Percentiles rank a stretch among this genome's conserved stretches.
These are phyloP conservation scores for Pseudogymnoascus sp. DNA, from an alignment of 2,329 filamentous ascomycete species.

Conservation along the genomic window DNA sequence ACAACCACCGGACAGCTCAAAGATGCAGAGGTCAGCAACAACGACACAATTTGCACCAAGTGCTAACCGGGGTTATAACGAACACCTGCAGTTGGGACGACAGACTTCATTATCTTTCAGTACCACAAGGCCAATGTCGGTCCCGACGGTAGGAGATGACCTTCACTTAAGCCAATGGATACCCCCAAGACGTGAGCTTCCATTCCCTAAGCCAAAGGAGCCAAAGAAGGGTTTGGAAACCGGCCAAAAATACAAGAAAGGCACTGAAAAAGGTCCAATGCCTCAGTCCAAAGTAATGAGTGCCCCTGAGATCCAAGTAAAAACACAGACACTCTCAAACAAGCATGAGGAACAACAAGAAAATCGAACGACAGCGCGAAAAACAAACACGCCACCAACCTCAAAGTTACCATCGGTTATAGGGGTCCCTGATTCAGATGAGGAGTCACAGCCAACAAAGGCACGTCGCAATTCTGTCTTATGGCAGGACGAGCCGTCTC, in stretches of 20 bases:
- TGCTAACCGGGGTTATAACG: background rate
- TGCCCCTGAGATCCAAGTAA: background rate
- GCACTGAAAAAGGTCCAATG: background rate
- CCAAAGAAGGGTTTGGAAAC: background rate
- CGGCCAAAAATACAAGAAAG: background rate
- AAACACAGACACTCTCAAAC: conserved; percentile 14
- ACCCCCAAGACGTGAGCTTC: conserved; percentile 24
- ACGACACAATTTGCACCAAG: background rate
- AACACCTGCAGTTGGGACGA: background rate
- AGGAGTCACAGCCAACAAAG: background rate
- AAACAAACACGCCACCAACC: background rate
- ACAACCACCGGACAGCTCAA: background rate
- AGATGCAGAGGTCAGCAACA: background rate
- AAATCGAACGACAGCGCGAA: conserved; percentile 1
- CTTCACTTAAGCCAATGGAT: conserved; percentile 13
- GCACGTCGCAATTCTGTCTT: background rate
- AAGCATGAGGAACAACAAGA: conserved; percentile 1
- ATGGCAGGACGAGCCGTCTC: conserved; percentile 14
- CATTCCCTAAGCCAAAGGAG: conserved; percentile 19
- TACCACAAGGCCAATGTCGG: conserved; percentile 15
- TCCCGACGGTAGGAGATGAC: conserved; percentile 10
- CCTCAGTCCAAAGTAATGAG: background rate
- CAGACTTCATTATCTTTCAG: background rate
- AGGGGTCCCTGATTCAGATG: background rate
- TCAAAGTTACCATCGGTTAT: background rate